Conservation (phyloP, 768 basidiomycete genomes). For the Boletus reticulatus region DNA sequence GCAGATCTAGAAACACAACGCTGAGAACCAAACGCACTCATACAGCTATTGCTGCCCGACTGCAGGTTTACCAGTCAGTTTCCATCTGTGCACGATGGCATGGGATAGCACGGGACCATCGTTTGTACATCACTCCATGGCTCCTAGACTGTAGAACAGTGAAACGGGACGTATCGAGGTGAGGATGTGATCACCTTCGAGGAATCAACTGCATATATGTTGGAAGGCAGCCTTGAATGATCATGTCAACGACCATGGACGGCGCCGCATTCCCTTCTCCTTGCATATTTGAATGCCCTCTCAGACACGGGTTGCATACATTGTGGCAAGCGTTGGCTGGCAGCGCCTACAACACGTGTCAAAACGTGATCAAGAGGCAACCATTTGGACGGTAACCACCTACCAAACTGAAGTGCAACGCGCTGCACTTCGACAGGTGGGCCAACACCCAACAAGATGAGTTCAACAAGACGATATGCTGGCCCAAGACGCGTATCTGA, state of each 20-base stretch:
- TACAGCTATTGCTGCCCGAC: too few species aligned
- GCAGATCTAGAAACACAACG: too few species aligned
- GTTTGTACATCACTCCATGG: background rate
- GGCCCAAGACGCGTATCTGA: constrained; percentile 34
- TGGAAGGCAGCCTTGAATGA: background rate
- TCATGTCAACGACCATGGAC: constrained; percentile 18
- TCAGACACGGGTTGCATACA: background rate
- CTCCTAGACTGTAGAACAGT: too few species aligned
- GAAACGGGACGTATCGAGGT: background rate
- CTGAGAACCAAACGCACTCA: too few species aligned
- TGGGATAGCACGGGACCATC: background rate
- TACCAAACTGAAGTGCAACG: background rate
- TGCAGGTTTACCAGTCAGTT: too few species aligned
- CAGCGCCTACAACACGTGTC: background rate
- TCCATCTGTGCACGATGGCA: too few species aligned
- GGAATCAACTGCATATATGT: too few species aligned
- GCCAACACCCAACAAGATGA: constrained; percentile 10
- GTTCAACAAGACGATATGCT: constrained; percentile 50
- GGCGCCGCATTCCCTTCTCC: constrained; percentile 7
- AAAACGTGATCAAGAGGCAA: background rate
- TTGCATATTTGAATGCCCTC: background rate
- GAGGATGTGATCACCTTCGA: background rate
- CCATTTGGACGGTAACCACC: background rate
- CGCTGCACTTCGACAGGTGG: background rate
- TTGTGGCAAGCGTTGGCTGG: background rate